Percentiles rank a stretch among this genome's conserved stretches.
These are phyloP conservation scores for Apiospora sp. DNA, from an alignment of 2,329 filamentous ascomycete species.

Conservation along the genomic window DNA sequence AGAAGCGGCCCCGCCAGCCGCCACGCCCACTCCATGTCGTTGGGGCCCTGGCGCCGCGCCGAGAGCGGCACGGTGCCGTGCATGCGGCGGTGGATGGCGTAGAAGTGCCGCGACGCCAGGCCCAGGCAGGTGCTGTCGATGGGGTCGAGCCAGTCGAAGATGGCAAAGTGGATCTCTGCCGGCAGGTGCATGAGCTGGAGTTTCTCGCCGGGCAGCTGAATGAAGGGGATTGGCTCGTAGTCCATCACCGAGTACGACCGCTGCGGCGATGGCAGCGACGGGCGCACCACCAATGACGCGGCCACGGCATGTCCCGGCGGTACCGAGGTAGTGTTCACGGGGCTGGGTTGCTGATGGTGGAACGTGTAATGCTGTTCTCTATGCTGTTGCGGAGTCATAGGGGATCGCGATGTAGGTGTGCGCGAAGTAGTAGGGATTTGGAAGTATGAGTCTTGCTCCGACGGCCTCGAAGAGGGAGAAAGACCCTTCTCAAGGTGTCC, in stretches of 20 bases:
- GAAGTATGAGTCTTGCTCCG: conserved; percentile 26
- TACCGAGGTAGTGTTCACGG: conserved; percentile 1
- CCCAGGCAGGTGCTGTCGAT: conserved; percentile 71
- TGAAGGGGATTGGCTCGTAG: conserved; percentile 61
- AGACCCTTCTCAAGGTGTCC: conserved; percentile 33
- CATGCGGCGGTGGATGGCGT: conserved; percentile 64
- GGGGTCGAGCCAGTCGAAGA: conserved; percentile 70
- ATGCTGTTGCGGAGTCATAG: conserved; percentile 9
- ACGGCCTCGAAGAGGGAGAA: conserved; percentile 13
- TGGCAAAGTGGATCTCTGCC: conserved; percentile 64
- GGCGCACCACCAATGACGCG: conserved; percentile 37
- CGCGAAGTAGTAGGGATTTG: not conserved
- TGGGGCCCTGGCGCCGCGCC: conserved; percentile 65
- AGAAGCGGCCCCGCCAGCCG: conserved; percentile 58
- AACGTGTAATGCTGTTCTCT: not conserved
- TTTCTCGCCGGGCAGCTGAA: conserved; percentile 54
- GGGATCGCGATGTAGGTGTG: conserved; percentile 21
- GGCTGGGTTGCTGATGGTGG: not conserved
- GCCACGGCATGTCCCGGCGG: conserved; percentile 22
- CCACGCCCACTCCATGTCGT: conserved; percentile 71
- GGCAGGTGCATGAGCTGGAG: conserved; percentile 62
- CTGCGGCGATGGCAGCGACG: conserved; percentile 54
- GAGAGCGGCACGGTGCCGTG: conserved; percentile 65
- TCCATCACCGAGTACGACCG: conserved; percentile 69
- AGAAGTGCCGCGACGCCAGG: conserved; percentile 64